These are phyloP conservation scores for Eucommia ulmoides DNA, from an alignment of 257 asterid species.

Conservation along the genomic window DNA sequence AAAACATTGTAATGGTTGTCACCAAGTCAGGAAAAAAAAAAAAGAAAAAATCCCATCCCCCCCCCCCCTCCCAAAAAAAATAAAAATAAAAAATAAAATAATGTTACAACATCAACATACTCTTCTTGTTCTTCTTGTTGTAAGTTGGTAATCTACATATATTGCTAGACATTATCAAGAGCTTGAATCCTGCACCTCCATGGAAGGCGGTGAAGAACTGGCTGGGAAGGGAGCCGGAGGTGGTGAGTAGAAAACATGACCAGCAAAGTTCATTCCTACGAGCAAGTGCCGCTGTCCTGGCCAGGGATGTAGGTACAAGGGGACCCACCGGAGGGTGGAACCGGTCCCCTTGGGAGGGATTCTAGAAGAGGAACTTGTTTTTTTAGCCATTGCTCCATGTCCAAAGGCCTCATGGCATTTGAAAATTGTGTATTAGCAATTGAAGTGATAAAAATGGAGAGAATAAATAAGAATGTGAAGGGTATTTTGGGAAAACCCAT, in stretches of 20 bases:
- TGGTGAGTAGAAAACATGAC: neutral
- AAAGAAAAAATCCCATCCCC: too few species aligned
- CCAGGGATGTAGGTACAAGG: neutral
- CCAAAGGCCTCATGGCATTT: neutral
- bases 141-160: too few species aligned
- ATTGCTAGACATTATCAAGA: too few species aligned
- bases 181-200: neutral
- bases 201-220: neutral
- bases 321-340: neutral
- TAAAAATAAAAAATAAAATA: too few species aligned
- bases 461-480: neutral
- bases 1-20: too few species aligned
- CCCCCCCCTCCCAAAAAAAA: too few species aligned
- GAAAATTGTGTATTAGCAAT: neutral
- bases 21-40: too few species aligned
- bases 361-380: neutral
- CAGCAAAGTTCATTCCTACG: neutral
- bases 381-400: neutral
- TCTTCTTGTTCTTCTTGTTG: too few species aligned
- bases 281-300: neutral
- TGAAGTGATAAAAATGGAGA: neutral
- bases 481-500: too few species aligned
- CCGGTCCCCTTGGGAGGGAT: neutral
- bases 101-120: too few species aligned
- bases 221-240: neutral